A percentile compares a stretch with the other conserved stretches of the same genome.
Evolutionary conservation across 2,329 filamentous ascomycete species (phyloP).

Genomic region (Aspergillus pseudonomiae): DNA sequence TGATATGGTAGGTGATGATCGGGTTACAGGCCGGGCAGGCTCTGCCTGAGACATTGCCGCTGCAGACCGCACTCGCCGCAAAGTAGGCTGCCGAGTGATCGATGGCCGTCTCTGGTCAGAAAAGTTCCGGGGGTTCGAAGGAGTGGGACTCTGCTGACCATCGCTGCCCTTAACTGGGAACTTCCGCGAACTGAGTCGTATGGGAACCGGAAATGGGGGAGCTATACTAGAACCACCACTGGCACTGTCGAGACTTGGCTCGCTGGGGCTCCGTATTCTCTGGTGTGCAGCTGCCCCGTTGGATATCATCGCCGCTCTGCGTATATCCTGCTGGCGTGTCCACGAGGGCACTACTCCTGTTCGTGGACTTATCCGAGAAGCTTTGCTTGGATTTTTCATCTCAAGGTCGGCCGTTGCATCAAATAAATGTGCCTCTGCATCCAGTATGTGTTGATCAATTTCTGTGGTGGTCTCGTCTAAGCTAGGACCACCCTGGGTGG

Average conservation of each 20-base stretch:
- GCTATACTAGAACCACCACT: constrained; percentile 39
- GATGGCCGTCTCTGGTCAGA: constrained; percentile 57
- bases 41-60: constrained; percentile 65
- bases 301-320: constrained; percentile 78
- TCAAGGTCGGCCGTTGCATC: constrained; percentile 17
- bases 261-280: constrained; percentile 57
- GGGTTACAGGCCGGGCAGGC: constrained; percentile 48
- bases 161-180: constrained; percentile 71
- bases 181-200: constrained; percentile 81
- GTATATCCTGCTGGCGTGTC: constrained; percentile 64
- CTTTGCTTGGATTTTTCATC: constrained; percentile 15
- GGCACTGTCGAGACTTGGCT: constrained; percentile 45
- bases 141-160: constrained; percentile 75
- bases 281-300: constrained; percentile 74
- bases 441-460: constrained; percentile 41
- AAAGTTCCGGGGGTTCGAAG: constrained; percentile 59
- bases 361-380: constrained; percentile 30
- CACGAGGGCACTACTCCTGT: constrained; percentile 42
- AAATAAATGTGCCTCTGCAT: constrained; percentile 31
- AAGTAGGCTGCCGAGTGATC: constrained; percentile 61
- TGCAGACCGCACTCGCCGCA: constrained; percentile 84
- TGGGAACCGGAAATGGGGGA: constrained; percentile 91
- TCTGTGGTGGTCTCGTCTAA: constrained; percentile 39
- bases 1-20: constrained; percentile 57
- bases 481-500: constrained; percentile 33